These are phyloP conservation scores for Colletotrichum sansevieriae DNA, from an alignment of 2,329 filamentous ascomycete genomes.

Conservation along the genomic window DNA sequence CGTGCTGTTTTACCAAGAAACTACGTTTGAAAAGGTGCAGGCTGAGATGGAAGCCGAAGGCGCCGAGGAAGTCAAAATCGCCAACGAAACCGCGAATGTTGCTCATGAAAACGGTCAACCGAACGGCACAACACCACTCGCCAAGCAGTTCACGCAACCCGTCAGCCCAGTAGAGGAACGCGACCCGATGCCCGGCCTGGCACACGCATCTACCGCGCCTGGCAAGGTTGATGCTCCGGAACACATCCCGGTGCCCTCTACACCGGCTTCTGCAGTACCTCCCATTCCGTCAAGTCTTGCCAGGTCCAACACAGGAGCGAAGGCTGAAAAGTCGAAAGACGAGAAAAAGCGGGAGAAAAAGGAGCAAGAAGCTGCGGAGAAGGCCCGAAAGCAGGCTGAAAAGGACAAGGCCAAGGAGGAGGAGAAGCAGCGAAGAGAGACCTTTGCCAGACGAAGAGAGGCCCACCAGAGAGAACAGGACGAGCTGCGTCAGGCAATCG, in stretches of 20 bases:
- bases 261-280: slow-evolving; percentile 47
- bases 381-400: slow-evolving; percentile 58
- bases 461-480: slow-evolving; percentile 67
- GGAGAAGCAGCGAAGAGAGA: slow-evolving; percentile 58
- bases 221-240: slow-evolving; percentile 46
- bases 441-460: slow-evolving; percentile 51
- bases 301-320: slow-evolving; percentile 43
- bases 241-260: slow-evolving; percentile 50
- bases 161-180: slow-evolving; percentile 59
- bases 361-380: slow-evolving; percentile 70
- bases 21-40: slow-evolving; percentile 73
- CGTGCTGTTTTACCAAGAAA: slow-evolving; percentile 98
- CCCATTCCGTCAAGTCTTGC: slow-evolving; percentile 45
- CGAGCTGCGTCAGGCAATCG: slow-evolving; percentile 73
- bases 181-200: slow-evolving; percentile 69
- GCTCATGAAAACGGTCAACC: slow-evolving; percentile 58
- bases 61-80: slow-evolving; percentile 70
- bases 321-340: slow-evolving; percentile 64
- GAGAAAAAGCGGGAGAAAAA: slow-evolving; percentile 77
- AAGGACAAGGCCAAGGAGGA: slow-evolving; percentile 61
- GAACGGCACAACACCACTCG: slow-evolving; percentile 60
- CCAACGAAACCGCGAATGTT: slow-evolving; percentile 68
- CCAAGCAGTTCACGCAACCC: slow-evolving; percentile 65
- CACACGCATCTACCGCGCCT: slow-evolving; percentile 76
- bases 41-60: slow-evolving; percentile 89